Percentiles rank a stretch among this genome's conserved stretches.
These are phyloP conservation scores for Cystobasidium slooffiae DNA, from an alignment of 1,284 basidiomycete genomes.

Conservation along the genomic window DNA sequence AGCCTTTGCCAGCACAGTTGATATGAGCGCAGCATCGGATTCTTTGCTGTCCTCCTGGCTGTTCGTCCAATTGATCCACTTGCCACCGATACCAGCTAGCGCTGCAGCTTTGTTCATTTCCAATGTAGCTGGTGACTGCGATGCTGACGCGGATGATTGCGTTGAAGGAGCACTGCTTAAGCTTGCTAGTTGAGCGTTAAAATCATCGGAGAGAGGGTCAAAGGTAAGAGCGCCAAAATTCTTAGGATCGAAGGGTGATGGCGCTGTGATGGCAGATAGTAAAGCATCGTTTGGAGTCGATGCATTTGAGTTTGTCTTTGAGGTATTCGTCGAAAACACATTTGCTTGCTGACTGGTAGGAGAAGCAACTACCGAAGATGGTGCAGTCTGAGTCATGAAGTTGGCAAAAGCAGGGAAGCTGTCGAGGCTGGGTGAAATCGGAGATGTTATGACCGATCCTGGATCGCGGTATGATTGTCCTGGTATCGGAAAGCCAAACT, in stretches of 20 bases:
- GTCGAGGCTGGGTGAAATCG: slow-evolving; percentile 22
- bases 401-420: slow-evolving; percentile 19
- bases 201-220: slow-evolving; percentile 15
- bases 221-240: slow-evolving; percentile 10
- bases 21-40: slow-evolving; percentile 5
- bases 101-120: slow-evolving; percentile 37
- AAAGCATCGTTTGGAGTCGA: slow-evolving; percentile 23
- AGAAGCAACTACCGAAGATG: slow-evolving; percentile 3
- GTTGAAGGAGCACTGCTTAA: background rate
- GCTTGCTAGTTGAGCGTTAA: slow-evolving; percentile 1
- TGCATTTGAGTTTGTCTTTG: slow-evolving; percentile 8
- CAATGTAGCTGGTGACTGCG: slow-evolving; percentile 11
- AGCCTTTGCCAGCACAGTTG: slow-evolving; percentile 6
- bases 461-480: slow-evolving; percentile 17
- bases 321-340: background rate
- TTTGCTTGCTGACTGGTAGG: background rate
- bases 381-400: background rate
- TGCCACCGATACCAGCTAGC: slow-evolving; percentile 31
- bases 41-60: slow-evolving; percentile 9
- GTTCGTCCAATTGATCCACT: slow-evolving; percentile 40
- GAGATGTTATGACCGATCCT: slow-evolving; percentile 5
- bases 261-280: slow-evolving; percentile 11
- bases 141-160: background rate
- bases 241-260: slow-evolving; percentile 31
- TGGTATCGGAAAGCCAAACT: slow-evolving; percentile 17